A percentile compares a stretch with the other conserved stretches of the same genome.
These are phyloP conservation scores for Erythrobasidium yunnanense DNA, from an alignment of 768 basidiomycete genomes.

Conservation along the genomic window DNA sequence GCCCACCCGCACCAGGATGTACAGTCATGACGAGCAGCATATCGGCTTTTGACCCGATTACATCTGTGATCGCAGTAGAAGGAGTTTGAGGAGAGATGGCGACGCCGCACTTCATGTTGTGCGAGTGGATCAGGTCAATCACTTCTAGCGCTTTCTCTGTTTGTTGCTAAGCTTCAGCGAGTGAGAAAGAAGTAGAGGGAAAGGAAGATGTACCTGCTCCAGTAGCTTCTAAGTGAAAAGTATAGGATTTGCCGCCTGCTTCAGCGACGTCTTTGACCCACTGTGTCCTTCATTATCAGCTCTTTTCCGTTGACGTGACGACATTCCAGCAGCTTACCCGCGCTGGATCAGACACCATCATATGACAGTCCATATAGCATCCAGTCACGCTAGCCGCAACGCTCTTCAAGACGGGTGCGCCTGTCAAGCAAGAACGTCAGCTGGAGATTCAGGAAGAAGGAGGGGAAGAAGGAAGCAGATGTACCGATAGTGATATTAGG, in stretches of 20 bases:
- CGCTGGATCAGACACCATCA: constrained; percentile 95
- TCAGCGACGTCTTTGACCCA: constrained; percentile 95
- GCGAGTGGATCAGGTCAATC: constrained; percentile 66
- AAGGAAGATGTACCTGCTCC: constrained; percentile 5
- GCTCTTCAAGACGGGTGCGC: constrained; percentile 62
- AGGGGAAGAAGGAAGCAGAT: constrained; percentile 34
- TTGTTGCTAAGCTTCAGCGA: too few species aligned
- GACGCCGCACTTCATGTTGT: constrained; percentile 84
- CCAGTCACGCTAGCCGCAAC: constrained; percentile 76
- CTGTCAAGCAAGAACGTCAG: not conserved
- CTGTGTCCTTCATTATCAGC: too few species aligned
- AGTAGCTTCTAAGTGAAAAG: constrained; percentile 87
- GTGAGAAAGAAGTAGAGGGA: too few species aligned
- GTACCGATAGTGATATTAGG: constrained; percentile 96
- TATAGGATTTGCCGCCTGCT: constrained; percentile 88
- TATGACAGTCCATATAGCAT: constrained; percentile 99
- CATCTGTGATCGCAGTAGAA: constrained; percentile 72
- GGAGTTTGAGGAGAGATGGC: constrained; percentile 95
- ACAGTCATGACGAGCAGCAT: constrained; percentile 99
- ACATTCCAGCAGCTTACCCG: too few species aligned
- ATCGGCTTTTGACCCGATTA: constrained; percentile 69
- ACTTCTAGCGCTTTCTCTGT: constrained; percentile 62
- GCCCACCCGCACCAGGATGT: constrained; percentile 86
- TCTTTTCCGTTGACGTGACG: too few species aligned
- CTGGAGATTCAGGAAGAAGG: not conserved